phyloP scores from a whole-genome alignment of 768 basidiomycete species.

The Leucosporidium yakuticum region DNA sequence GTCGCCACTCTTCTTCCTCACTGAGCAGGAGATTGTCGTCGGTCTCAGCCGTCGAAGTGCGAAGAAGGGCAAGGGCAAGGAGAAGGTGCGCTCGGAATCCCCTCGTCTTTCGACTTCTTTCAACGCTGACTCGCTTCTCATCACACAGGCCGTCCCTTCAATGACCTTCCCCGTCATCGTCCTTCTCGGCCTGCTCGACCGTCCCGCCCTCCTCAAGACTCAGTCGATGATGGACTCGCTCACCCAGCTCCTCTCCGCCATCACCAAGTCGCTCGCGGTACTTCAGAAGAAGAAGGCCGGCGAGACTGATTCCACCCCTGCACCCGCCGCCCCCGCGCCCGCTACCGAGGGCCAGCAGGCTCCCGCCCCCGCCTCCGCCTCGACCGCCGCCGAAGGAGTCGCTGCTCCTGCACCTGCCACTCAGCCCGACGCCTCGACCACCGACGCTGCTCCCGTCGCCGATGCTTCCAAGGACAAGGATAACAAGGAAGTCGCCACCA shows the following conservation, averaged over 20 bases:
- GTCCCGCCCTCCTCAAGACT: constrained; percentile 74
- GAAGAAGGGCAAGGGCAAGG: constrained; percentile 92
- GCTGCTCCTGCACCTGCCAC: not conserved
- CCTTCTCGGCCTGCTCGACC: constrained; percentile 77
- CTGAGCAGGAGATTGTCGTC: constrained; percentile 84
- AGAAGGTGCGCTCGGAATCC: constrained; percentile 48
- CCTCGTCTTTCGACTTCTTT: no score
- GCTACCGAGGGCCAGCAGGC: not conserved
- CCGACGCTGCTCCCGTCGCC: not conserved
- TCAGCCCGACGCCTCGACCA: not conserved
- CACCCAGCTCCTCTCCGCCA: constrained; percentile 74
- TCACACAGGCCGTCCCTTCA: constrained; percentile 19
- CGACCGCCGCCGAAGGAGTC: no score
- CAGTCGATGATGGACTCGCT: constrained; percentile 89
- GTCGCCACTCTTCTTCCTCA: constrained; percentile 87
- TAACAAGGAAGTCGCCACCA: constrained; percentile 48
- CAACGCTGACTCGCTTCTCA: not conserved
- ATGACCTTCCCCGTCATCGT: constrained; percentile 58
- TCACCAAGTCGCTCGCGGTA: constrained; percentile 73
- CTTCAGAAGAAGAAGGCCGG: constrained; percentile 42
- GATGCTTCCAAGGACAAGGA: constrained; percentile 7
- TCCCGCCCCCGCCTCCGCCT: not conserved
- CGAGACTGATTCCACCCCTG: constrained; percentile 11
- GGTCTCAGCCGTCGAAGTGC: constrained; percentile 49
- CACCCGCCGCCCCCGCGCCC: not conserved